A percentile compares a stretch with the other conserved stretches of the same genome.
Conservation (phyloP, 768 basidiomycete genomes). For the Dacryopinax spathularia region DNA sequence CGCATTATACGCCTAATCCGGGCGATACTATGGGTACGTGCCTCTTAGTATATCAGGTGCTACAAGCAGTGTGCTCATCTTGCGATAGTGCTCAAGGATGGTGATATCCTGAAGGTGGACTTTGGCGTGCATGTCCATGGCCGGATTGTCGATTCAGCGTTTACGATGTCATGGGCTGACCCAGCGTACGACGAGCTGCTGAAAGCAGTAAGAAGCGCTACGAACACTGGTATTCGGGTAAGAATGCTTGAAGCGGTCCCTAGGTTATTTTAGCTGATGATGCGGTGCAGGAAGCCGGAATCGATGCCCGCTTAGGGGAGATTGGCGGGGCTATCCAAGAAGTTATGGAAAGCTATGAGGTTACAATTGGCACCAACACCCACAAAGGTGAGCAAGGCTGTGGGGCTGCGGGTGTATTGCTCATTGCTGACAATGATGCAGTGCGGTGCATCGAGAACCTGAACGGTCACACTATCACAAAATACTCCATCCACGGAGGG, state of each 20-base stretch:
- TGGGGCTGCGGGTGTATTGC: slow-evolving; percentile 8
- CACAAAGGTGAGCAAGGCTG: slow-evolving; percentile 49
- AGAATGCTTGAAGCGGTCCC: slow-evolving; percentile 11
- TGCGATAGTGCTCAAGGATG: slow-evolving; percentile 52
- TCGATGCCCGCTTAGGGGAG: slow-evolving; percentile 87
- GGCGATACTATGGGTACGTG: slow-evolving; percentile 67
- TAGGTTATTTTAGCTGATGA: neutral
- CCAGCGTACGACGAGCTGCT: slow-evolving; percentile 80
- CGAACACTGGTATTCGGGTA: slow-evolving; percentile 80
- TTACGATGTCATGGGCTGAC: slow-evolving; percentile 71
- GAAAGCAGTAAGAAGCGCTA: slow-evolving; percentile 86
- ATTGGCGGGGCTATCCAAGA: slow-evolving; percentile 87
- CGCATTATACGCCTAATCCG: slow-evolving; percentile 92
- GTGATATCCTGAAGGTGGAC: slow-evolving; percentile 92
- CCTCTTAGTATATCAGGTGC: neutral
- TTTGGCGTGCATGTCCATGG: slow-evolving; percentile 95
- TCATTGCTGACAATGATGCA: slow-evolving; percentile 19
- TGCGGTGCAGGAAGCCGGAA: slow-evolving; percentile 72
- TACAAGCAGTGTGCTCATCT: slow-evolving; percentile 6
- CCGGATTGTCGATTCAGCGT: slow-evolving; percentile 90
- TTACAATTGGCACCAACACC: slow-evolving; percentile 74
- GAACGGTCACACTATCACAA: slow-evolving; percentile 84
- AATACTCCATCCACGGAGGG: slow-evolving; percentile 76
- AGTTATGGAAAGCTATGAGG: slow-evolving; percentile 98
- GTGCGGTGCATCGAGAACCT: slow-evolving; percentile 91